Evolutionary conservation across 352 stramenopile genomes (phyloP), one percentile per base, ranked within the genome.

Genomic region (Phytophthora quininea): DNA sequence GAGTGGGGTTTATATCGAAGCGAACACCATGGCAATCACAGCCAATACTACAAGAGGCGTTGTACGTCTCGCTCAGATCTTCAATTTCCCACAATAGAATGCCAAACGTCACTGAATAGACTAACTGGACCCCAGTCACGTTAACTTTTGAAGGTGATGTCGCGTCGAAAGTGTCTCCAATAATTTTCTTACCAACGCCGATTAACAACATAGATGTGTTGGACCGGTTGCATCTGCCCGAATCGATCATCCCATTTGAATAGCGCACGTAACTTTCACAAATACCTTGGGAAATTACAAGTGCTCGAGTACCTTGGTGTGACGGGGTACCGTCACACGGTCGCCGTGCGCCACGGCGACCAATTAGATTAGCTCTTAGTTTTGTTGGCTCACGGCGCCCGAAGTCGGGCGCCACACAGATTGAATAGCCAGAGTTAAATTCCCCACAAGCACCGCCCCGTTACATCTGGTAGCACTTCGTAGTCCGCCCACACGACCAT

Each of bases 61-160:
- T 46, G 32, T 59, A 69, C 4, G 56, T 35, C 2, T 53, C 37
- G 9, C 38, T 30, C 24, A 69, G 33, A 43, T 69, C 30, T 24
- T 69, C 48, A 2, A 54, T 14, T 40, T 0, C 43, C 58, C 64
- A 75, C 24, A 62, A 68, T 19, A 71, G 43, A 10, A 65, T 42
- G 3, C 62, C 67, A 3, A 74, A 50, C 19, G 67, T 74, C 10
- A 74, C 29, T 14, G 67, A 71, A 32, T 71, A 71, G 24, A 71
- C 52, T 19, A 67, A 54, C 1, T 43, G 45, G 9, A 47, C 12
- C 4, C 40, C 40, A 24, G 9, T 24, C 6, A 47, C 9, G 4
- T 47, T 9, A 47, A 60, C 4, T 24, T 30, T 32, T 51, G 19
- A 12, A 60, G 19, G n/a, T n/a, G n/a, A 35, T 51, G 14, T 14